phyloP scores from a whole-genome alignment of 148 eudicot genomes.

The Pharnaceum exiguum region DNA sequence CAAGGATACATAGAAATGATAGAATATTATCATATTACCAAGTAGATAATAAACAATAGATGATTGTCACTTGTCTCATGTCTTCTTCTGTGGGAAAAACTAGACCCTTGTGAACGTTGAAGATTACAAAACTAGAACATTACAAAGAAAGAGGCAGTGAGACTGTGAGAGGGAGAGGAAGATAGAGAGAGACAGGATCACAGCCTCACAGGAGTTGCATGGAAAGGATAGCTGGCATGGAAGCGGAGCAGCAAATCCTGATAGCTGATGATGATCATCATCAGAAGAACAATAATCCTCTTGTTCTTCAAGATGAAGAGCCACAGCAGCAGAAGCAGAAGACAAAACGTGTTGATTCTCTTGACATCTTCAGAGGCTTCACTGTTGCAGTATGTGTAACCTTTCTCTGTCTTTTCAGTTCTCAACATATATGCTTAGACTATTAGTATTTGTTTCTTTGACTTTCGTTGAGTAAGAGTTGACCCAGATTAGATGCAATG shows the following conservation, averaged over 20 bases:
- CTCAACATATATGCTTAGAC: not conserved
- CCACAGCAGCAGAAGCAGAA: conserved; percentile 14
- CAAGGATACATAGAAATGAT: too few species aligned
- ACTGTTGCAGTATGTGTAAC: conserved; percentile 54
- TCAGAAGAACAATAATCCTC: not conserved
- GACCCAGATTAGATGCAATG: too few species aligned
- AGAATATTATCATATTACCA: too few species aligned
- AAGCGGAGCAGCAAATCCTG: conserved; percentile 24
- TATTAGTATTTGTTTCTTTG: not conserved
- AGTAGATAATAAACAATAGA: too few species aligned
- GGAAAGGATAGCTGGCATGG: conserved; percentile 27
- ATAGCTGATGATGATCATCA: conserved; percentile 13
- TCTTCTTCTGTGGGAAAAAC: too few species aligned
- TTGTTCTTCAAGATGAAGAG: not conserved
- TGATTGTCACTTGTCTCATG: too few species aligned
- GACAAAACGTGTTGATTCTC: conserved; percentile 57
- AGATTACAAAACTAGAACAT: too few species aligned
- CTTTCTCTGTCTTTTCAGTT: not conserved
- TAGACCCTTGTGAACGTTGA: too few species aligned
- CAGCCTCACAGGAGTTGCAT: too few species aligned
- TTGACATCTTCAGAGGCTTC: conserved; percentile 90
- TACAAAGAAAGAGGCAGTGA: too few species aligned
- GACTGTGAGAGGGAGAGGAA: not conserved
- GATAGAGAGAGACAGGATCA: not conserved
- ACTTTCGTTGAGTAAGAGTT: not conserved